Conservation (phyloP, 441 rosid genomes). For the Syzygium syzygioides region DNA sequence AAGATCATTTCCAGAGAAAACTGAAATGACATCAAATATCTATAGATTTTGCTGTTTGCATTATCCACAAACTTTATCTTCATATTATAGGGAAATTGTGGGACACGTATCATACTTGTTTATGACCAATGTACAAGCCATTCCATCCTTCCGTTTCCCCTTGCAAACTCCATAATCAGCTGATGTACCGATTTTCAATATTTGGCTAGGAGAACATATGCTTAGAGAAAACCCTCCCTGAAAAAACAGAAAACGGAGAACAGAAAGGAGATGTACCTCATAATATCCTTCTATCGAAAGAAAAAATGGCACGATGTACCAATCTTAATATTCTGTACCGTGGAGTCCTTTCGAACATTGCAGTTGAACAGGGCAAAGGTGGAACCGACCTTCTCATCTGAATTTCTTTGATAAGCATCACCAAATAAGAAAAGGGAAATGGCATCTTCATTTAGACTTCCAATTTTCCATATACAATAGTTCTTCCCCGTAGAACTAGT, state of each 20-base stretch:
- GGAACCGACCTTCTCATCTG: conserved; percentile 59
- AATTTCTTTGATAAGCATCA: conserved; percentile 62
- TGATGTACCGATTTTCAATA: conserved; percentile 72
- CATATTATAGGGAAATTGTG: not conserved
- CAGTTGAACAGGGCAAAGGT: conserved; percentile 76
- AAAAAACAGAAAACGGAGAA: conserved; percentile 7
- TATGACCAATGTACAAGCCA: conserved; percentile 57
- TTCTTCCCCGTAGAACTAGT: conserved; percentile 75
- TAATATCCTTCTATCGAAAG: not conserved
- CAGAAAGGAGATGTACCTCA: not conserved
- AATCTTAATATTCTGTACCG: conserved; percentile 30
- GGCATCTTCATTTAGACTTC: conserved; percentile 57
- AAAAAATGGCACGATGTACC: not conserved
- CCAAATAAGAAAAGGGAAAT: conserved; percentile 86
- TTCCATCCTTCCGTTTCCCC: conserved; percentile 77
- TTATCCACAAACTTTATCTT: not conserved
- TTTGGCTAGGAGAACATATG: conserved; percentile 55
- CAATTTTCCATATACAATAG: conserved; percentile 72
- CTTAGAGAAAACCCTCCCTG: conserved; percentile 89
- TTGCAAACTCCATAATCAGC: conserved; percentile 89
- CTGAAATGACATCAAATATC: not conserved
- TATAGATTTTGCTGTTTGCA: not conserved
- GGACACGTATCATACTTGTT: conserved; percentile 52
- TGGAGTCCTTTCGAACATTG: conserved; percentile 53
- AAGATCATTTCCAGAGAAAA: not conserved